Conservation (phyloP, 202 grass and related monocot genomes). For the Cymbopogon flexuosus region DNA sequence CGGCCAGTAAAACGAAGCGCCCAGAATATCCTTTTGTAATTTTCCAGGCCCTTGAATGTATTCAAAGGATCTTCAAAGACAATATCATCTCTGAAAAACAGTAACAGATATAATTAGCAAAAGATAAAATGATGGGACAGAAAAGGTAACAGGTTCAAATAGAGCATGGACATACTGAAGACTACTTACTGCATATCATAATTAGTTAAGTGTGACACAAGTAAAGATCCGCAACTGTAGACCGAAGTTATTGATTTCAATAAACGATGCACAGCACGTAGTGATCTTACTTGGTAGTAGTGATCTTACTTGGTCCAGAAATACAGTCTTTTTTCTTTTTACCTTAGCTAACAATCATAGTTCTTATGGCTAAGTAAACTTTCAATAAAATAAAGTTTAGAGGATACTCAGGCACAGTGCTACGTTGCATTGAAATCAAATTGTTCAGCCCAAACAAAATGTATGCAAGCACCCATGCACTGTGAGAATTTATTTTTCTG, state of each 20-base stretch:
- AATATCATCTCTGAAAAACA: slow-evolving; percentile 79
- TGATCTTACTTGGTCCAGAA: background rate
- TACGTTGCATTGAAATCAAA: background rate
- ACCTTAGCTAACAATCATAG: background rate
- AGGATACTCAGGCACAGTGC: slow-evolving; percentile 1
- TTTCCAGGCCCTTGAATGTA: slow-evolving; percentile 70
- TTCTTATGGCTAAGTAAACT: slow-evolving; percentile 1
- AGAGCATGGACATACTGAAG: background rate
- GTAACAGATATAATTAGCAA: slow-evolving; percentile 25
- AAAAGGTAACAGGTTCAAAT: background rate
- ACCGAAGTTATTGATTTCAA: slow-evolving; percentile 1
- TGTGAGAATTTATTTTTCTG: background rate
- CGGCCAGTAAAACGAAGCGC: slow-evolving; percentile 58
- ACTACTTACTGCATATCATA: slow-evolving; percentile 1
- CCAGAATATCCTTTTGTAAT: slow-evolving; percentile 85
- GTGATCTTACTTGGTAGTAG: background rate
- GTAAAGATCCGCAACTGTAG: background rate
- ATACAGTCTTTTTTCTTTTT: background rate
- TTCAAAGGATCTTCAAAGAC: slow-evolving; percentile 89
- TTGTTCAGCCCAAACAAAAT: slow-evolving; percentile 5
- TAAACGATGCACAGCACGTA: background rate
- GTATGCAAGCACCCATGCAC: background rate
- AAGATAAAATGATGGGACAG: background rate
- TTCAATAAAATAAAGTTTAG: background rate
- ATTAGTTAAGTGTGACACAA: background rate